Base-by-base conservation (phyloP, 2,329 filamentous ascomycete species). In the Verticillium nubilum region DNA sequence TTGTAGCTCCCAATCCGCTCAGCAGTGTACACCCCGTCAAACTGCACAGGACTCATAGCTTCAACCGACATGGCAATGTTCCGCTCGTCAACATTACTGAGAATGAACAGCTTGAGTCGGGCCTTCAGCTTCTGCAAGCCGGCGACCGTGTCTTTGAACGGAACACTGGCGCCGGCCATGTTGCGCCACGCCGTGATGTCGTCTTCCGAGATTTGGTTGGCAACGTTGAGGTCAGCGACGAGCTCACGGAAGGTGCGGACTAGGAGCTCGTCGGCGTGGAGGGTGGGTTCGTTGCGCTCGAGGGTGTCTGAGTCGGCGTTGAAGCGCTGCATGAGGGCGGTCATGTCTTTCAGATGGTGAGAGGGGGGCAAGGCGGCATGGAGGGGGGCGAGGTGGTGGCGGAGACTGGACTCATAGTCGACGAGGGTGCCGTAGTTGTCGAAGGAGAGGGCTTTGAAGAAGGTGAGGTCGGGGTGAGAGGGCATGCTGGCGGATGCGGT, bases 381-480 rank as follows among this genome's bases (percentile, higher is more conserved):
- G 6, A 84, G 67, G 0, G 82, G 78, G 26, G 72, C 66, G 1
- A 92, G 78, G 3, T 81, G 78, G 2, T 72, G 64, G 57, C 81
- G 72, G 59, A 91, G 81, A 60, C 88, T 88, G n/a, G 76, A 70
- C 70, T 92, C 87, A 89, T 88, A 92, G 76, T 93, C 88, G 61
- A 93, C 84, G 3, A 93, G 80, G 0, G 90, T 94, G 71, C 90
- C 89, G 72, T 90, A 93, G 76, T 89, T 86, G 73, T 94, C 90
- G 73, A 93, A 92, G 67, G 85, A 86, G 56, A 91, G 82, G 61
- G 71, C 70, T 10, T 67, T 68, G 65, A 73, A 76, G 54, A 27
- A 31, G 3, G 61, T 61, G 1, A 61, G 59, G 3, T 62, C 61
- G 1, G 61, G 56, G 4, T 54, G 54, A 4, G 29, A 26, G 2